Percentiles rank a stretch among this genome's conserved stretches.
These are phyloP conservation scores for Plasmodium ovale DNA, from an alignment of 169 alveolate genomes.

Conservation along the genomic window DNA sequence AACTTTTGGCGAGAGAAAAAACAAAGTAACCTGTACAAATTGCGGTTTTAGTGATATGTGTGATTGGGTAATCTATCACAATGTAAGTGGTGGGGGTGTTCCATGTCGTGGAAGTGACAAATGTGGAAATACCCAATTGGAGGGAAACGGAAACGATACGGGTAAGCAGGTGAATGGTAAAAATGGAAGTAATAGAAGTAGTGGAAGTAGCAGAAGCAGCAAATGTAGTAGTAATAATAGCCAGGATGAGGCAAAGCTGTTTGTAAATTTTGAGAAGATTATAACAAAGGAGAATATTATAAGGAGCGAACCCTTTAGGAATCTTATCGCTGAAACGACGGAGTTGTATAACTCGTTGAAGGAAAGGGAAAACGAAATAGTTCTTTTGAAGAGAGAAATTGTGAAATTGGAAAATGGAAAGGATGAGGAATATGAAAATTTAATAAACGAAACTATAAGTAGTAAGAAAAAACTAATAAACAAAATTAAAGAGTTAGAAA, in stretches of 20 bases:
- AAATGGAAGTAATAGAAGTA: background rate
- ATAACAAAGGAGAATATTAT: slow-evolving; percentile 62
- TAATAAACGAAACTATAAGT: slow-evolving; percentile 30
- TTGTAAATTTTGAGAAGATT: slow-evolving; percentile 8
- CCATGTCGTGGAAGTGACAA: background rate
- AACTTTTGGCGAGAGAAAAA: background rate
- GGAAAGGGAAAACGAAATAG: slow-evolving; percentile 44
- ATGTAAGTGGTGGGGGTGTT: background rate
- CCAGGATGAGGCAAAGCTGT: background rate
- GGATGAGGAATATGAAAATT: slow-evolving; percentile 64
- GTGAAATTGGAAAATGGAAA: slow-evolving; percentile 21
- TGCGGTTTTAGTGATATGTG: background rate
- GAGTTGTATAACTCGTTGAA: slow-evolving; percentile 17
- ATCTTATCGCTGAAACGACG: slow-evolving; percentile 29
- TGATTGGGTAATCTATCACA: background rate
- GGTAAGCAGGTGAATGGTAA: background rate
- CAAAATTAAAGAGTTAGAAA: slow-evolving; percentile 41
- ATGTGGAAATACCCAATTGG: background rate
- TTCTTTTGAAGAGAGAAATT: slow-evolving; percentile 40
- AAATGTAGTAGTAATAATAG: background rate
- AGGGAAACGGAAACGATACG: background rate
- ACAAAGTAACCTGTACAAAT: background rate
- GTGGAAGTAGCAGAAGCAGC: background rate
- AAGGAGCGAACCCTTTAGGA: slow-evolving; percentile 39
- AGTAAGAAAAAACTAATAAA: slow-evolving; percentile 4